A percentile compares a stretch with the other conserved stretches of the same genome.
Conservation (phyloP, 179 eudicot species). For the Nepenthes alata region DNA sequence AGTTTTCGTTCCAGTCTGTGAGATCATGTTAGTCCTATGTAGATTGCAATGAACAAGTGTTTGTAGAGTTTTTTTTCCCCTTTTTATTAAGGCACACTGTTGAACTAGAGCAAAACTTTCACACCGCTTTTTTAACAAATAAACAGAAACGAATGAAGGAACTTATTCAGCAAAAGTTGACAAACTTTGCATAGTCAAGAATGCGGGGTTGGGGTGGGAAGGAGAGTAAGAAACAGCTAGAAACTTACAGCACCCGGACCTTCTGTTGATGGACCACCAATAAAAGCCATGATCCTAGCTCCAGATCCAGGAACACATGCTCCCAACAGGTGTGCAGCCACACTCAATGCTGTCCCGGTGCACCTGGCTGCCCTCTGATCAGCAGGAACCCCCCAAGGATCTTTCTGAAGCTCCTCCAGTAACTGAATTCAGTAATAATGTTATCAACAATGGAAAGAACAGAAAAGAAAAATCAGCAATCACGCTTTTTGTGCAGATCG, state of each 20-base stretch:
- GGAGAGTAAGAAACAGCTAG: slow-evolving; percentile 2
- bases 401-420: slow-evolving; percentile 92
- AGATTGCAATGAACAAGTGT: too few relatives aligned
- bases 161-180: too few relatives aligned
- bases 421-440: slow-evolving; percentile 28
- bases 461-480: slow-evolving; percentile 14
- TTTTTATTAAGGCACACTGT: too few relatives aligned
- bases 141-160: too few relatives aligned
- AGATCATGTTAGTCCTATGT: too few relatives aligned
- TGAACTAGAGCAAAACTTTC: too few relatives aligned
- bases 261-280: slow-evolving; percentile 91
- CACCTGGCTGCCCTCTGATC: slow-evolving; percentile 82
- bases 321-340: slow-evolving; percentile 89
- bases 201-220: not conserved
- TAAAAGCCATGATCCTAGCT: slow-evolving; percentile 89
- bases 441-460: slow-evolving; percentile 4
- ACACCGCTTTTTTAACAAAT: too few relatives aligned
- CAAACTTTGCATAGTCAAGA: too few relatives aligned
- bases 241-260: slow-evolving; percentile 90
- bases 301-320: slow-evolving; percentile 84
- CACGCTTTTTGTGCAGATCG: not conserved
- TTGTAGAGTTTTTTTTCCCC: too few relatives aligned
- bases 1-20: too few relatives aligned
- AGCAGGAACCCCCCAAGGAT: slow-evolving; percentile 78
- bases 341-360: slow-evolving; percentile 71